A percentile compares a stretch with the other conserved stretches of the same genome.
phyloP scores from a whole-genome alignment of 2,329 filamentous ascomycete species.

The Chaetomiaceae sp. region DNA sequence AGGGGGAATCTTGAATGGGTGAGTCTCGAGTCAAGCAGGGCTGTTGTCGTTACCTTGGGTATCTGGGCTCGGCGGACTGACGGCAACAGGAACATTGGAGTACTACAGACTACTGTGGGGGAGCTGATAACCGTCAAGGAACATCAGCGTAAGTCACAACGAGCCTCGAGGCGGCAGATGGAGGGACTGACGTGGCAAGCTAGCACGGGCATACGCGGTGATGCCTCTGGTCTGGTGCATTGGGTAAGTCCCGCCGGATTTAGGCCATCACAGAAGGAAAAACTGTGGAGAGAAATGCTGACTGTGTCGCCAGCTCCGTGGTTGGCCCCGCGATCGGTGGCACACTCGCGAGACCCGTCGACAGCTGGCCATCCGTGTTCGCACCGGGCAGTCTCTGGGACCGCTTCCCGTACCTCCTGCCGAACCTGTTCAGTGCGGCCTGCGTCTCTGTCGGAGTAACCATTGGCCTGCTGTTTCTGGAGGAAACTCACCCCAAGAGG shows the following conservation, averaged over 20 bases:
- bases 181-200: slow-evolving; percentile 9
- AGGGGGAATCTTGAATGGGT: slow-evolving; percentile 90
- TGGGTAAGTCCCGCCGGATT: too few relatives aligned
- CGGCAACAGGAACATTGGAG: slow-evolving; percentile 78
- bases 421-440: slow-evolving; percentile 84
- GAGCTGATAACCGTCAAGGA: slow-evolving; percentile 91
- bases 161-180: slow-evolving; percentile 11
- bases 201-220: slow-evolving; percentile 88
- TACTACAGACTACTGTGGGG: slow-evolving; percentile 90
- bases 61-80: too few relatives aligned
- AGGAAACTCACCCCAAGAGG: slow-evolving; percentile 87
- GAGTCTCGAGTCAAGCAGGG: slow-evolving; percentile 34
- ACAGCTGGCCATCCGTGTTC: slow-evolving; percentile 74
- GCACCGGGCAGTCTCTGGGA: slow-evolving; percentile 73
- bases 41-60: too few relatives aligned
- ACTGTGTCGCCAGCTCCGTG: slow-evolving; percentile 61
- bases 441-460: slow-evolving; percentile 72
- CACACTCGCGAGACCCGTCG: slow-evolving; percentile 79
- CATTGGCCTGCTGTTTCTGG: slow-evolving; percentile 79
- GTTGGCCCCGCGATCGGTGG: slow-evolving; percentile 89
- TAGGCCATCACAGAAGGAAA: background rate
- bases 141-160: slow-evolving; percentile 69
- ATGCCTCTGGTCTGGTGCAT: slow-evolving; percentile 99
- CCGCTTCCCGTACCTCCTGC: slow-evolving; percentile 81
- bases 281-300: slow-evolving; percentile 2